Conservation (phyloP, 306 rosid species). For the Corylus heterophylla region DNA sequence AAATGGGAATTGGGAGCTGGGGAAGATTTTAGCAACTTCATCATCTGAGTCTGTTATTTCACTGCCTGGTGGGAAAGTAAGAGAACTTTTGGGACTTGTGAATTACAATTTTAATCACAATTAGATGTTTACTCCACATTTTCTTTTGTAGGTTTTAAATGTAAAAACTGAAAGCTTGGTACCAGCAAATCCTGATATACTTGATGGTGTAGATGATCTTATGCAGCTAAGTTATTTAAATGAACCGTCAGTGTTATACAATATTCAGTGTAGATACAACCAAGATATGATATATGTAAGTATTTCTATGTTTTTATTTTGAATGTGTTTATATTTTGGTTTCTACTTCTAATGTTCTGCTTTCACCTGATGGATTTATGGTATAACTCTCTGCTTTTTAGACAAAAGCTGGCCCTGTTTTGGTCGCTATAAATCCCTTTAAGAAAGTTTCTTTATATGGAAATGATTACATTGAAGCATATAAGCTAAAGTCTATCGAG, state of each 20-base stretch:
- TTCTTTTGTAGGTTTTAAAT: conserved; percentile 59
- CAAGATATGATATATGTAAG: conserved; percentile 91
- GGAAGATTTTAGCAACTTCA: conserved; percentile 61
- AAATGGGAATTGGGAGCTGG: conserved; percentile 84
- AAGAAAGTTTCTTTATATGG: conserved; percentile 90
- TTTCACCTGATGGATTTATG: conserved; percentile 16
- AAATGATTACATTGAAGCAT: conserved; percentile 78
- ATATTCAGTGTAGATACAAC: conserved; percentile 85
- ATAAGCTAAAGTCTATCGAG: conserved; percentile 65
- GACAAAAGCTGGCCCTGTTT: conserved; percentile 99
- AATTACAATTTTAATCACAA: conserved; percentile 2
- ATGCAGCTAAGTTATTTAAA: conserved; percentile 99
- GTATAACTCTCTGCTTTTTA: conserved; percentile 39
- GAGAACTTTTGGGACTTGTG: conserved; percentile 26
- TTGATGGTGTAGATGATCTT: conserved; percentile 96
- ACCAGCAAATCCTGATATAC: conserved; percentile 96
- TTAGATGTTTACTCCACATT: conserved; percentile 17
- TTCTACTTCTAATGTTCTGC: conserved; percentile 22
- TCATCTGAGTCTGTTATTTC: conserved; percentile 69
- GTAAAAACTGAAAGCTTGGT: conserved; percentile 73
- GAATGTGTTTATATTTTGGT: conserved; percentile 12
- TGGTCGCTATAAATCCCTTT: conserved; percentile 95
- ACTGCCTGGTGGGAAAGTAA: conserved; percentile 79
- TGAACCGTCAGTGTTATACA: conserved; percentile 90
- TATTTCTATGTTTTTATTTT: conserved; percentile 13